phyloP scores from a whole-genome alignment of 352 stramenopile species.

The Lagenidium giganteum region DNA sequence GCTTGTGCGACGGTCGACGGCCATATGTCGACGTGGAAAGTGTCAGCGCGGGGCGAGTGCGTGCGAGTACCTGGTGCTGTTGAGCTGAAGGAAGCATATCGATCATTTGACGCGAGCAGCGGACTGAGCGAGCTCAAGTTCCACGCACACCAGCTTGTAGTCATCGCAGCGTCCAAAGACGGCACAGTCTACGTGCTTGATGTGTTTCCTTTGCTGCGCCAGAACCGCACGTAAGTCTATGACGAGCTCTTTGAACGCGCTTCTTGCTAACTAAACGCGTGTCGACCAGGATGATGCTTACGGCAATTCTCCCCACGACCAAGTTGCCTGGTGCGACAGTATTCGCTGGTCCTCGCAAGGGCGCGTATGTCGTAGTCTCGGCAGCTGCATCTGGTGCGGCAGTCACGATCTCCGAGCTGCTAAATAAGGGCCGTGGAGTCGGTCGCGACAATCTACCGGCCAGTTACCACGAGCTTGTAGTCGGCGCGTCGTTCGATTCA shows the following conservation, averaged over 20 bases:
- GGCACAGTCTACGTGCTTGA: constrained; percentile 74
- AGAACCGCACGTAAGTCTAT: constrained; percentile 41
- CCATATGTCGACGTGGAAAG: constrained; percentile 59
- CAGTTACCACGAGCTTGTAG: constrained; percentile 50
- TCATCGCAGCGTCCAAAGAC: constrained; percentile 51
- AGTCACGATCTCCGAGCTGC: constrained; percentile 46
- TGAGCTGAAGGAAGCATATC: constrained; percentile 55
- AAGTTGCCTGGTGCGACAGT: constrained; percentile 44
- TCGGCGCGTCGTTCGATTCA: constrained; percentile 37
- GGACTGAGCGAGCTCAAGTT: constrained; percentile 62
- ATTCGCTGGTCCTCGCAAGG: constrained; percentile 35
- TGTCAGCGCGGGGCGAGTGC: constrained; percentile 32
- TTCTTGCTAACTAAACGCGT: not conserved
- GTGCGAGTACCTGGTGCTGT: constrained; percentile 21
- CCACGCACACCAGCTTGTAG: constrained; percentile 47
- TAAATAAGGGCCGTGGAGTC: constrained; percentile 43
- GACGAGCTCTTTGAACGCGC: not conserved
- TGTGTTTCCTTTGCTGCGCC: constrained; percentile 33
- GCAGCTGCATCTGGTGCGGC: constrained; percentile 29
- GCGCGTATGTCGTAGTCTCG: constrained; percentile 39
- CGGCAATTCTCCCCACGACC: constrained; percentile 38
- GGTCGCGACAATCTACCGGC: constrained; percentile 48
- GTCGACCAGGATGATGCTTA: constrained; percentile 11
- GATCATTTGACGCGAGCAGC: constrained; percentile 46
- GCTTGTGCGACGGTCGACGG: constrained; percentile 53